A percentile compares a stretch with the other conserved stretches of the same genome.
Conservation (phyloP, 345 rosid species). For the Streptanthus diversifolius region DNA sequence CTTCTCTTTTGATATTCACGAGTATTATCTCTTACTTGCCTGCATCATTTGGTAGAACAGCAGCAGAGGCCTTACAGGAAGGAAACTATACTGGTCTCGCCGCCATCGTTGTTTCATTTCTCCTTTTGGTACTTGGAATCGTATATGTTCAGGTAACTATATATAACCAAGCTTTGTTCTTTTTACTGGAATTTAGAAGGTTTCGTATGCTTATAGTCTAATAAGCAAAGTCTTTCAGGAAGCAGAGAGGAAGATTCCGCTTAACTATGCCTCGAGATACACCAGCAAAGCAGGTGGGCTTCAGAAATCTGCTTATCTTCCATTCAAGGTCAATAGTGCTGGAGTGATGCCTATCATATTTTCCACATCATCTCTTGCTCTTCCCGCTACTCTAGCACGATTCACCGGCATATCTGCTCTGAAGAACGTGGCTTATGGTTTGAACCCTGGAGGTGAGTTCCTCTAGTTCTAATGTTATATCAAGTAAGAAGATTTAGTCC, state of each 20-base stretch:
- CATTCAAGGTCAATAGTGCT: constrained; percentile 96
- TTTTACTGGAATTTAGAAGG: constrained; percentile 2
- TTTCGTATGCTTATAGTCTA: constrained; percentile 21
- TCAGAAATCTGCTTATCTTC: constrained; percentile 89
- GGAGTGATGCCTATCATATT: constrained; percentile 99
- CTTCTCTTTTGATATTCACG: constrained; percentile 87
- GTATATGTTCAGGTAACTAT: constrained; percentile 92
- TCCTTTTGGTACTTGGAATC: constrained; percentile 79
- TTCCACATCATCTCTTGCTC: constrained; percentile 93
- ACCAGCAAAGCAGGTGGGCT: constrained; percentile 75
- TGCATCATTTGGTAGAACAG: constrained; percentile 91
- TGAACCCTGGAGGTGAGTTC: constrained; percentile 82
- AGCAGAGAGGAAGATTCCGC: constrained; percentile 98
- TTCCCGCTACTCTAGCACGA: constrained; percentile 89
- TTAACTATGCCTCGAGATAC: constrained; percentile 95
- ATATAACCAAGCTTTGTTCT: neutral
- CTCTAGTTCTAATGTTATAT: neutral
- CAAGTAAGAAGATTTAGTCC: neutral
- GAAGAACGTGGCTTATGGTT: constrained; percentile 78
- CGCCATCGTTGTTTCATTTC: constrained; percentile 62
- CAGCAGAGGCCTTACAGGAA: constrained; percentile 74
- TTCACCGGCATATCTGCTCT: constrained; percentile 80
- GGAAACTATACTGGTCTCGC: constrained; percentile 86
- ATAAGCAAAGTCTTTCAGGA: constrained; percentile 63
- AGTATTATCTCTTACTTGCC: constrained; percentile 97